These are phyloP conservation scores for Lotmaria passim DNA, from an alignment of 208 protist species.

Conservation along the genomic window DNA sequence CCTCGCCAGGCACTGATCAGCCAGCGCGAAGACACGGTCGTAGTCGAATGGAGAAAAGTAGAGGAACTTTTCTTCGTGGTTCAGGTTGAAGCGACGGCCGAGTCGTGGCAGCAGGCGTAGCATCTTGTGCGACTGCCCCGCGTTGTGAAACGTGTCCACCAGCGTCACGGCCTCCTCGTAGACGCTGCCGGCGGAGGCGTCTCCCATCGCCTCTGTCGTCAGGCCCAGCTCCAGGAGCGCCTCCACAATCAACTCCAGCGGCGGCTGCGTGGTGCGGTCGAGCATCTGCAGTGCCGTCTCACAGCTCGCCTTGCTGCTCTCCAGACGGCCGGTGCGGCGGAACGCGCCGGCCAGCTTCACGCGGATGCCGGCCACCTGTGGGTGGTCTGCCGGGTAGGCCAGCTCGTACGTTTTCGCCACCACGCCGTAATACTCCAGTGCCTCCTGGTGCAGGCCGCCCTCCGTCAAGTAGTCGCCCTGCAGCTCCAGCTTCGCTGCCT, in stretches of 20 bases:
- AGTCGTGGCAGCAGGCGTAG: slow-evolving; percentile 82
- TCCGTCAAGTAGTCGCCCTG: slow-evolving; percentile 88
- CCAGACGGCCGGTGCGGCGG: slow-evolving; percentile 70
- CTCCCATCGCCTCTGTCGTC: slow-evolving; percentile 57
- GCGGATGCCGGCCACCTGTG: slow-evolving; percentile 68
- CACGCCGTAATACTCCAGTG: slow-evolving; percentile 89
- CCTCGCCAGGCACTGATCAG: slow-evolving; percentile 80
- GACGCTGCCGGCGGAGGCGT: slow-evolving; percentile 48
- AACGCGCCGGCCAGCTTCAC: slow-evolving; percentile 84
- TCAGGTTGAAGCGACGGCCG: slow-evolving; percentile 83
- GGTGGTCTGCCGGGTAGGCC: slow-evolving; percentile 79
- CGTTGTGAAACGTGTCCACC: slow-evolving; percentile 78
- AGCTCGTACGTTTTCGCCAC: slow-evolving; percentile 83
- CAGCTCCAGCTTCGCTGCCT: slow-evolving; percentile 88
- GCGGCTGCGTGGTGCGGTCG: slow-evolving; percentile 52
- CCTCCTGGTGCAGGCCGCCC: slow-evolving; percentile 84
- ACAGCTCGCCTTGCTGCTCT: slow-evolving; percentile 69
- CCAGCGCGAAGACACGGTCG: slow-evolving; percentile 85
- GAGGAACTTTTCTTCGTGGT: slow-evolving; percentile 89
- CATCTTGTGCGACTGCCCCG: slow-evolving; percentile 87
- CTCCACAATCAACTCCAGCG: slow-evolving; percentile 87
- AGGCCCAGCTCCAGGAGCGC: slow-evolving; percentile 82
- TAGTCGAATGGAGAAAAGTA: slow-evolving; percentile 92
- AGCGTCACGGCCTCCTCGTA: slow-evolving; percentile 83
- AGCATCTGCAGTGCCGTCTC: slow-evolving; percentile 69